Conservation (phyloP, 164 flowering plant species). For the Vitis riparia region DNA sequence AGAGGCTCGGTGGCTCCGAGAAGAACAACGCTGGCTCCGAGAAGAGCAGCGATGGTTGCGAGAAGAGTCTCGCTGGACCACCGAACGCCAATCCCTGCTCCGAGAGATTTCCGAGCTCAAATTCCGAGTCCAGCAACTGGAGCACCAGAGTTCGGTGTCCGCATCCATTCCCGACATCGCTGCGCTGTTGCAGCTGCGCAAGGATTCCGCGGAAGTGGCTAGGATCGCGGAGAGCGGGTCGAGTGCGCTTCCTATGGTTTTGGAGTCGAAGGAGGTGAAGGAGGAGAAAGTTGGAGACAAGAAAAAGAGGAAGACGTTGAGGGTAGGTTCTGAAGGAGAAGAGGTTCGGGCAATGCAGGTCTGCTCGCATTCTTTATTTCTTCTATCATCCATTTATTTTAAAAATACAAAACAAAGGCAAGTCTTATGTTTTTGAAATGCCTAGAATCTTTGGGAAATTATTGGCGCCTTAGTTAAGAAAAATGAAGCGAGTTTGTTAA, state of each 20-base stretch:
- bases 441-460: no score
- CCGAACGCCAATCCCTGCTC: slow-evolving; percentile 66
- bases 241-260: slow-evolving; percentile 28
- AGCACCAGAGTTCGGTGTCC: slow-evolving; percentile 25
- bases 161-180: slow-evolving; percentile 34
- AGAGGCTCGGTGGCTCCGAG: slow-evolving; percentile 67
- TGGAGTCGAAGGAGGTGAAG: slow-evolving; percentile 25
- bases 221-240: slow-evolving; percentile 39
- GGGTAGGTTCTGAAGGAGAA: slow-evolving; percentile 83
- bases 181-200: slow-evolving; percentile 23
- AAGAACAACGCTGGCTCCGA: slow-evolving; percentile 69
- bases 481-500: no score
- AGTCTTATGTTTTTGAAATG: slow-evolving; percentile 8
- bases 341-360: slow-evolving; percentile 88
- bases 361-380: slow-evolving; percentile 21
- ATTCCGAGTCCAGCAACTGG: slow-evolving; percentile 51
- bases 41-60: slow-evolving; percentile 89
- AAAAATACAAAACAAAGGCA: slow-evolving; percentile 20
- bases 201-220: slow-evolving; percentile 1
- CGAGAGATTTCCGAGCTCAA: slow-evolving; percentile 47
- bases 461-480: no score
- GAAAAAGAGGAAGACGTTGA: slow-evolving; percentile 40
- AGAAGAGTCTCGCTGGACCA: slow-evolving; percentile 67
- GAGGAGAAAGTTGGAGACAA: slow-evolving; percentile 27
- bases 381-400: not conserved